phyloP scores from a whole-genome alignment of 2,329 filamentous ascomycete species.

The Aspergillus terreus region DNA sequence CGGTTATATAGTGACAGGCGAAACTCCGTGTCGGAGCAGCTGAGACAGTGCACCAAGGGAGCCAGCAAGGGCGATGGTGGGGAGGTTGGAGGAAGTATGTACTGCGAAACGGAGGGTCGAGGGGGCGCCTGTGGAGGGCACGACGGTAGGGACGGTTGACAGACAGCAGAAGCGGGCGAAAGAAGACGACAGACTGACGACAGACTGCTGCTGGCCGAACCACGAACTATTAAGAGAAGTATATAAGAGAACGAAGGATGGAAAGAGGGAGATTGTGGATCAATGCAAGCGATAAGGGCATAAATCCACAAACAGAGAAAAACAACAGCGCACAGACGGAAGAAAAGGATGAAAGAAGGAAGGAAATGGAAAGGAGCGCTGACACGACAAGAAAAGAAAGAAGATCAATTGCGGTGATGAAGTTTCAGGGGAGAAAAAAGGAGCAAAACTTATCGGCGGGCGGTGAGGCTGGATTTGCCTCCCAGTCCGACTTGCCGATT shows the following conservation, averaged over 20 bases:
- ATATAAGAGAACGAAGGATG: conserved; percentile 5
- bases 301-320: conserved; percentile 9
- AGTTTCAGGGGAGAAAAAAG: conserved; percentile 8
- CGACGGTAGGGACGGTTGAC: too few species aligned
- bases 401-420: conserved; percentile 1
- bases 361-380: conserved; percentile 10
- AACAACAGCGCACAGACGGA: conserved; percentile 13
- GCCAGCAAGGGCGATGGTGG: conserved; percentile 11
- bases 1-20: conserved; percentile 8
- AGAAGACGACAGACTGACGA: too few species aligned
- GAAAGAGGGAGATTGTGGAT: conserved; percentile 5
- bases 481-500: too few species aligned
- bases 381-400: conserved; percentile 19
- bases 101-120: neutral
- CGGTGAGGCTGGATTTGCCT: conserved; percentile 4
- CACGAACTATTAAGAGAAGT: neutral
- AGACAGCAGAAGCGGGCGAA: too few species aligned
- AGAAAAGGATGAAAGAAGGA: conserved; percentile 7
- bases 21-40: conserved; percentile 3
- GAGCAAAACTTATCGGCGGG: conserved; percentile 14
- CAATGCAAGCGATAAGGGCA: conserved; percentile 11
- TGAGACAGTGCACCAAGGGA: conserved; percentile 8
- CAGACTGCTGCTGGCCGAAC: too few species aligned
- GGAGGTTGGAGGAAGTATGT: neutral
- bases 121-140: too few species aligned